Evolutionary conservation across 1,284 basidiomycete genomes (phyloP), one percentile per base, ranked within the genome.

Genomic region (Fomitopsis palustris): DNA sequence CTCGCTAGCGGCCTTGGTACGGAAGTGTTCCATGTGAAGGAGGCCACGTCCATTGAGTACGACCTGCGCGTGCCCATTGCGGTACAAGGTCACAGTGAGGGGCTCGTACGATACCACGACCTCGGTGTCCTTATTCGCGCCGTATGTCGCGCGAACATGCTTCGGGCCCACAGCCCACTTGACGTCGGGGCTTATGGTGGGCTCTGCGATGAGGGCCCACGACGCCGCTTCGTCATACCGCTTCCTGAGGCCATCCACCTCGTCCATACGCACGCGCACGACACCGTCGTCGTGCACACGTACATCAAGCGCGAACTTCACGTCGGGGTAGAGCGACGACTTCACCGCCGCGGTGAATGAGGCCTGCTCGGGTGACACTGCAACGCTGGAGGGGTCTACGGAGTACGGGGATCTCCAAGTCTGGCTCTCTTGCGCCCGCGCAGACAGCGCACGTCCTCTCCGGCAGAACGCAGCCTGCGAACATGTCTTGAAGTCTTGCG

Each of bases 11-110:
- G 80, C 72, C 75, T 94, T 93, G 35, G 78, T 80, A 57, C 95
- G 84, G 80, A 95, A 98, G 74, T 99, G 97, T 72, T 99, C 97
- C 93, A 99, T 95, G 71, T 99, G 95, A 65, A 99, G 79, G 29
- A 99, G 81, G 0, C 92, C 90, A 43, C 88, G 83, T 10, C 93
- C 94, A 69, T 99, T 99, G 56, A 99, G 77, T 3, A 96, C 86
- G 57, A 98, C 81, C 69, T 97, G 91, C 59, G 91, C 88, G 66
- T 84, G 86, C 6, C 92, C 93, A 60, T 86, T 81, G 41, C 89
- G 83, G 51, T 85, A 77, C 64, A 96, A 79, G 3, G 83, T 81
- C 54, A 97, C 79, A 64, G 82, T 83, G 65, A 97, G 75, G 1
- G 95, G 95, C 41, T 83, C 77, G 70, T 90, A 92, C 52, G 80